Percentiles rank a stretch among this genome's conserved stretches.
These are phyloP conservation scores for Pyrenophora graminea DNA, from an alignment of 2,329 filamentous ascomycete species.

Conservation along the genomic window DNA sequence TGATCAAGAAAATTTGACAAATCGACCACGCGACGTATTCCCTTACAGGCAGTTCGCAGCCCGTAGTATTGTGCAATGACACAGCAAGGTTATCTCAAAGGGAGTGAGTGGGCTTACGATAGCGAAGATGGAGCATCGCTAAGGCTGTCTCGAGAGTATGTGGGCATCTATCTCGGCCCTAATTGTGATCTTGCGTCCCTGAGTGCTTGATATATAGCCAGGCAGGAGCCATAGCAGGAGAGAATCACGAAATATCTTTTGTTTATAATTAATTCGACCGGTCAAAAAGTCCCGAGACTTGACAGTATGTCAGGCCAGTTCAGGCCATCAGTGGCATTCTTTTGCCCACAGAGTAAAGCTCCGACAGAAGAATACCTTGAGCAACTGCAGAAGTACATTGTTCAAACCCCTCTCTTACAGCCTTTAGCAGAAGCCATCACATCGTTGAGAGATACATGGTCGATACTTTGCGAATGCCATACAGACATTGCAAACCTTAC, in stretches of 20 bases:
- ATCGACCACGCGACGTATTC: background rate
- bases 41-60: background rate
- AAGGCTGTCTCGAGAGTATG: background rate
- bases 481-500: conserved; percentile 14
- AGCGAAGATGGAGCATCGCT: too few relatives aligned
- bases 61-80: background rate
- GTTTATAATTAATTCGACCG: background rate
- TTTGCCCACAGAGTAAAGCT: conserved; percentile 29
- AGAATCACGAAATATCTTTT: background rate
- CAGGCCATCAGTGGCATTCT: conserved; percentile 21
- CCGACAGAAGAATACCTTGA: conserved; percentile 22
- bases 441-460: conserved; percentile 10
- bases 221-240: background rate
- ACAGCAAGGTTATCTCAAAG: conserved; percentile 1
- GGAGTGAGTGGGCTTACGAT: background rate
- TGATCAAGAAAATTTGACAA: conserved; percentile 4
- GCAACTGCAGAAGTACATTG: conserved; percentile 19
- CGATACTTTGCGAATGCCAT: conserved; percentile 5
- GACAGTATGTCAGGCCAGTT: background rate
- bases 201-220: conserved; percentile 5
- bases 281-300: background rate
- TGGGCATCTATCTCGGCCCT: background rate
- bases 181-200: background rate
- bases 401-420: conserved; percentile 1
- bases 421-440: conserved; percentile 9